phyloP scores from a whole-genome alignment of 768 basidiomycete species.

The Lentinula aciculospora region DNA sequence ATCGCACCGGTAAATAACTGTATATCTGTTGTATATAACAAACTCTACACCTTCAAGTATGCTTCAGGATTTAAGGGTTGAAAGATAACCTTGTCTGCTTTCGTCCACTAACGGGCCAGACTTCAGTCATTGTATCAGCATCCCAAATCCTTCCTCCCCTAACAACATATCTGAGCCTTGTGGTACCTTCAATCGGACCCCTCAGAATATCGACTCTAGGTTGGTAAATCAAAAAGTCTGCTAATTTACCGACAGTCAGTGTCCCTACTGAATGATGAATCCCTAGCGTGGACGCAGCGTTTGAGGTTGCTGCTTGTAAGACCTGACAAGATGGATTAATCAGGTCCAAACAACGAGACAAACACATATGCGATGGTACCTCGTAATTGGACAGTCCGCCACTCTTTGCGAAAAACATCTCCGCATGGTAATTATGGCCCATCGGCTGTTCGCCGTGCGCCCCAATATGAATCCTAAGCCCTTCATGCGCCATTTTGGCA shows the following conservation, averaged over 20 bases:
- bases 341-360: too few species aligned
- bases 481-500: constrained; percentile 64
- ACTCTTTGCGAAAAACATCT: constrained; percentile 57
- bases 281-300: constrained; percentile 62
- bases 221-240: constrained; percentile 65
- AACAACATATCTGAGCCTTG: constrained; percentile 48
- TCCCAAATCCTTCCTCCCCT: constrained; percentile 67
- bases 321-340: constrained; percentile 34
- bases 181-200: constrained; percentile 44
- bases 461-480: constrained; percentile 60
- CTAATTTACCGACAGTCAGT: constrained; percentile 59
- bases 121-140: constrained; percentile 58
- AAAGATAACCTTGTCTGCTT: constrained; percentile 49
- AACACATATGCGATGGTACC: constrained; percentile 36
- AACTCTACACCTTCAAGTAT: not conserved
- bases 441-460: constrained; percentile 72
- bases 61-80: constrained; percentile 27
- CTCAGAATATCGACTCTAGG: constrained; percentile 51
- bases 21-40: too few species aligned
- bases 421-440: constrained; percentile 69
- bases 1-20: too few species aligned
- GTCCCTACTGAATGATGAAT: constrained; percentile 58
- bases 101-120: constrained; percentile 63
- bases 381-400: constrained; percentile 71
- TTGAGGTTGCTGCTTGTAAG: constrained; percentile 60